Evolutionary conservation across 2,329 filamentous ascomycete genomes (phyloP).

Genomic region (Exophiala alcalophila): DNA sequence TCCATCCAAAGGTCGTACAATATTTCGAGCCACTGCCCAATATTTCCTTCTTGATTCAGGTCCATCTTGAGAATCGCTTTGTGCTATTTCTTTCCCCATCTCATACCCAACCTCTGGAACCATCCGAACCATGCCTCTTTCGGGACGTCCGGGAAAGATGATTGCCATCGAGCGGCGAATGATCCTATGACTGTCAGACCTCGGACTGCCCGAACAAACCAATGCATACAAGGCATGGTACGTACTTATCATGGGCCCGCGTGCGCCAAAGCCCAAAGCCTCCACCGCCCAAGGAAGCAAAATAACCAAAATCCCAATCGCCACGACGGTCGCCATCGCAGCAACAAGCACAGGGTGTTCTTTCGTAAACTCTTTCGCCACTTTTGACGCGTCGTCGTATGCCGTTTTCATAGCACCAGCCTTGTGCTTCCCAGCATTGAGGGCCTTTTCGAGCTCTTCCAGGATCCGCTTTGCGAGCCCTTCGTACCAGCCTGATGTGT

Average conservation of each 20-base stretch:
- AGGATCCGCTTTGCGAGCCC: conserved; percentile 1
- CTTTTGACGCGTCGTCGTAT: not conserved
- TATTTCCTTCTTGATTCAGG: too few species aligned
- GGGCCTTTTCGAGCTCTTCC: not conserved
- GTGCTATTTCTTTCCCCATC: not conserved
- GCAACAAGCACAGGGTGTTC: conserved; percentile 1
- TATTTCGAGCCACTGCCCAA: too few species aligned
- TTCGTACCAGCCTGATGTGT: conserved; percentile 3
- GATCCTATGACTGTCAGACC: conserved; percentile 1
- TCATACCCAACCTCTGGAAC: conserved; percentile 1
- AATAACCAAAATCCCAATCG: not conserved
- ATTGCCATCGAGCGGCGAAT: not conserved
- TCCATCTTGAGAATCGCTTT: too few species aligned
- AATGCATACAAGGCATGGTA: not conserved
- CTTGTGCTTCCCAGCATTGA: not conserved
- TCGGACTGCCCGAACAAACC: not conserved
- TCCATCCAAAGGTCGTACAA: too few species aligned
- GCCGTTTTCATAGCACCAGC: not conserved
- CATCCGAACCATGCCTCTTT: not conserved
- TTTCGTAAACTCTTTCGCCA: not conserved
- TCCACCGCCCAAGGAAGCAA: conserved; percentile 2
- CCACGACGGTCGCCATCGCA: not conserved
- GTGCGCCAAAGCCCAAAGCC: conserved; percentile 3
- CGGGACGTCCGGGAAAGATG: conserved; percentile 1
- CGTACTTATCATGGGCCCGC: not conserved